Evolutionary conservation across 106 monocot genomes (phyloP).

Genomic region (Narthecium ossifragum): DNA sequence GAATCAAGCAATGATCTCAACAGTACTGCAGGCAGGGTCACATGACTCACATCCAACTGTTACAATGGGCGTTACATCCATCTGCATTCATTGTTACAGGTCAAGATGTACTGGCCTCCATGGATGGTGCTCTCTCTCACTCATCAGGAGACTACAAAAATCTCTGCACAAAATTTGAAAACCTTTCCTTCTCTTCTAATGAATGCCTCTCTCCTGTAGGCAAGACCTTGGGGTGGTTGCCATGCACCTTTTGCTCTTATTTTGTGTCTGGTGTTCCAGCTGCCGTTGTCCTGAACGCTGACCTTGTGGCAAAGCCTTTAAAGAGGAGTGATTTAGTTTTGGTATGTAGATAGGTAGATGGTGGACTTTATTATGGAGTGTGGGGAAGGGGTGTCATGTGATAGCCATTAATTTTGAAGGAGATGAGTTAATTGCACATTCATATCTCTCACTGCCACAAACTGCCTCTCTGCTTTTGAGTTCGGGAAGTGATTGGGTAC

Average conservation of each 20-base stretch:
- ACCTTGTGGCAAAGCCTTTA: constrained; percentile 2
- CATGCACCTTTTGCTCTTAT: no score
- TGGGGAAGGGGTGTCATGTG: background rate
- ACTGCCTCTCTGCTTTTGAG: no score
- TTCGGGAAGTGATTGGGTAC: no score
- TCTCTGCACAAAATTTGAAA: no score
- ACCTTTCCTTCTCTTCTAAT: background rate
- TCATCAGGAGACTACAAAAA: no score
- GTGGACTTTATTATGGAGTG: background rate
- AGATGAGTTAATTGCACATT: constrained; percentile 2
- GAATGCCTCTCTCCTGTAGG: background rate
- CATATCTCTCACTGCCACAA: constrained; percentile 1
- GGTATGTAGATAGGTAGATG: background rate
- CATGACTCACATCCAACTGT: no score
- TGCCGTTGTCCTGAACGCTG: background rate
- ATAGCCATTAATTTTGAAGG: background rate
- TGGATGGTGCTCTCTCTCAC: no score
- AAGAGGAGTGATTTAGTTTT: background rate
- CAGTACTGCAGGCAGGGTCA: no score
- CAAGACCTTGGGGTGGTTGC: background rate
- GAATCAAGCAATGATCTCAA: no score
- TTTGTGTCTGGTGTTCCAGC: background rate
- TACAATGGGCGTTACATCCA: no score
- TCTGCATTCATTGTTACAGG: no score
- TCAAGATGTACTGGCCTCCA: no score